These are phyloP conservation scores for Lepidium africanum DNA, from an alignment of 345 rosid species.

Conservation along the genomic window DNA sequence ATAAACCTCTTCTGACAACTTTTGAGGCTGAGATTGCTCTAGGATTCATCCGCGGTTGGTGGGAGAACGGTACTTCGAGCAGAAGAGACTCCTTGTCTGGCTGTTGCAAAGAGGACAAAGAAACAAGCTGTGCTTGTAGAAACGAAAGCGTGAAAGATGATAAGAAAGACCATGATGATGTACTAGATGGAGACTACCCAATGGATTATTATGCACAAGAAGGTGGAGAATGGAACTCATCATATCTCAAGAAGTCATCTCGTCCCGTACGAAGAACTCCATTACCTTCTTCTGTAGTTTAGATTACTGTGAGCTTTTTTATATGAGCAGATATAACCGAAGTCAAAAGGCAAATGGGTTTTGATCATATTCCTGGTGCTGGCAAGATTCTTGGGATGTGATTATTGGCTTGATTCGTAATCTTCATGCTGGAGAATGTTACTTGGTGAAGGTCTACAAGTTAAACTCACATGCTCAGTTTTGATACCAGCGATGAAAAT, in stretches of 20 bases:
- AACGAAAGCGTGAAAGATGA: conserved; percentile 18
- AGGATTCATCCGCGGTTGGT: conserved; percentile 71
- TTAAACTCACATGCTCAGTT: not conserved
- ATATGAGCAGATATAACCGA: not conserved
- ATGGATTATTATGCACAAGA: conserved; percentile 97
- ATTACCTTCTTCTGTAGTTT: conserved; percentile 20
- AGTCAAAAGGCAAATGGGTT: not conserved
- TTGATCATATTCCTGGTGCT: not conserved
- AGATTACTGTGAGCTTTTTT: not conserved
- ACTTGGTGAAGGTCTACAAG: not conserved
- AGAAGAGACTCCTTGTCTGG: conserved; percentile 11
- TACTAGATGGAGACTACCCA: conserved; percentile 55
- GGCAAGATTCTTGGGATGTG: not conserved
- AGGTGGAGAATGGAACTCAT: conserved; percentile 95
- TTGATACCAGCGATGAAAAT: not conserved
- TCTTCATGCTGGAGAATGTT: not conserved
- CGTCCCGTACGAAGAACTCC: conserved; percentile 35
- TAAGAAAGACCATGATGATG: conserved; percentile 13
- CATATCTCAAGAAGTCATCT: conserved; percentile 56
- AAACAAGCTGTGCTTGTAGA: conserved; percentile 28
- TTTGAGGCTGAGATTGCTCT: conserved; percentile 90
- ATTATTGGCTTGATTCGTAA: not conserved
- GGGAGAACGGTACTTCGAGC: conserved; percentile 44
- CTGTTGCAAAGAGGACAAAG: conserved; percentile 21
- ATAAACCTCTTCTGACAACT: conserved; percentile 67